phyloP scores from a whole-genome alignment of 2,329 filamentous ascomycete genomes.

The Ceratocystis alfenasii region DNA sequence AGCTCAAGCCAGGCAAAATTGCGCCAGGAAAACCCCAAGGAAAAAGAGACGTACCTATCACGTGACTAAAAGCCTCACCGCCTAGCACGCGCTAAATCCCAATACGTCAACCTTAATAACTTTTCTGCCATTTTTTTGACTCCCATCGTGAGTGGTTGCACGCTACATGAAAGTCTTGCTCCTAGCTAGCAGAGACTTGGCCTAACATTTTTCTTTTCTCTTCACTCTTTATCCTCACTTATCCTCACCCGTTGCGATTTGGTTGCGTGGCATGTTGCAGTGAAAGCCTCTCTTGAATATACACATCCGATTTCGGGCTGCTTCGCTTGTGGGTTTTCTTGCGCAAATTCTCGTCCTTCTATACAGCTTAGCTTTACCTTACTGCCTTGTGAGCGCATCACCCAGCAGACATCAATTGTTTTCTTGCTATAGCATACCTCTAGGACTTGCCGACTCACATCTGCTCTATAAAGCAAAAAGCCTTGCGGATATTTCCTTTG shows the following conservation, averaged over 20 bases:
- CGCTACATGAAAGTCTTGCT: background rate
- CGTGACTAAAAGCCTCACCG: background rate
- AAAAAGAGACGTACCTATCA: background rate
- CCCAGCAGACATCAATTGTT: background rate
- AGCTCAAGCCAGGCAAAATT: background rate
- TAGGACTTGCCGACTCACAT: too few species aligned
- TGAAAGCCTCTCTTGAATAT: background rate
- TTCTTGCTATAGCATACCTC: background rate
- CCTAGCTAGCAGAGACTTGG: background rate
- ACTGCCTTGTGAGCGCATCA: background rate
- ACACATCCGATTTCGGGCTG: background rate
- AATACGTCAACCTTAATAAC: background rate
- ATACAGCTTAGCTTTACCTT: background rate
- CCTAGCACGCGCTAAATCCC: background rate
- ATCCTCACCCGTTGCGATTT: background rate
- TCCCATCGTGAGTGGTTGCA: background rate
- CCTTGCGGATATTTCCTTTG: background rate
- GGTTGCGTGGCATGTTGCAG: background rate
- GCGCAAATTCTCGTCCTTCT: background rate
- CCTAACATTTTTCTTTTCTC: background rate
- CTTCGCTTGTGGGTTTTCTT: background rate
- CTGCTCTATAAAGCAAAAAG: too few species aligned
- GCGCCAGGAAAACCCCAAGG: background rate
- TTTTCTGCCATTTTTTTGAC: conserved; percentile 12
- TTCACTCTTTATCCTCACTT: background rate